Evolutionary conservation across 345 rosid species (phyloP), one percentile per base, ranked within the genome.

Genomic region (Moringa oleifera): DNA sequence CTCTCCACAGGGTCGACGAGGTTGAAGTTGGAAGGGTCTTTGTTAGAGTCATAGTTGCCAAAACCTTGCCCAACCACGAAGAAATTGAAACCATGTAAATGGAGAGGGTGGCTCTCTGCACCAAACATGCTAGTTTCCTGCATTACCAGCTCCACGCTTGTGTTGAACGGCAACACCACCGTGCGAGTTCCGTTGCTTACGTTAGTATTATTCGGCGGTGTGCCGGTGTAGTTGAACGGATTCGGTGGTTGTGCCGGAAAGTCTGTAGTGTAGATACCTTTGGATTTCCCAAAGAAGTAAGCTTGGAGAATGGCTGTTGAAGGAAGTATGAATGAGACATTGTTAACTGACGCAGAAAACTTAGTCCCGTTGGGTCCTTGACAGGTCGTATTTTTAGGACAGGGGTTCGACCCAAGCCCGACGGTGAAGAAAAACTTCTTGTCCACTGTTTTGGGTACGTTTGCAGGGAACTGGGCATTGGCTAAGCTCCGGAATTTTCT

Each of bases 331-430:
- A 81, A 81, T 7, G 85, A 81, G 23, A 78, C 59, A 25, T 75
- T 81, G 66, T 81, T 81, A 4, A 81, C 49, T 0, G 80, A 49
- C 17, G 85, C 83, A 3, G 80, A 45, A 50, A 81, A 81, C 57
- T 67, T 81, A 17, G 74, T 59, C 1, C 71, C 66, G 15, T 31
- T 74, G 0, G 85, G 85, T 21, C 85, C 85, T 45, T 75, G 80
- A 45, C 85, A 78, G 12, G 77, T 77, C 18, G 66, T 62, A 67
- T 78, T 78, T 24, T 60, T 23, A 0, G 75, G 76, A 63, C 85
- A 81, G 0, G 83, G 80, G 46, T 0, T 57, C 1, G 79, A 62
- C 37, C 85, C 85, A 0, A 81, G 81, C 20, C 83, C 80, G 0
- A 75, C 66, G 0, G 83, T 68, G 75, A 81, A 81, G 70, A 59